A percentile compares a stretch with the other conserved stretches of the same genome.
Evolutionary conservation across 1,284 basidiomycete species (phyloP).

Genomic region (Cystobasidium sp.): DNA sequence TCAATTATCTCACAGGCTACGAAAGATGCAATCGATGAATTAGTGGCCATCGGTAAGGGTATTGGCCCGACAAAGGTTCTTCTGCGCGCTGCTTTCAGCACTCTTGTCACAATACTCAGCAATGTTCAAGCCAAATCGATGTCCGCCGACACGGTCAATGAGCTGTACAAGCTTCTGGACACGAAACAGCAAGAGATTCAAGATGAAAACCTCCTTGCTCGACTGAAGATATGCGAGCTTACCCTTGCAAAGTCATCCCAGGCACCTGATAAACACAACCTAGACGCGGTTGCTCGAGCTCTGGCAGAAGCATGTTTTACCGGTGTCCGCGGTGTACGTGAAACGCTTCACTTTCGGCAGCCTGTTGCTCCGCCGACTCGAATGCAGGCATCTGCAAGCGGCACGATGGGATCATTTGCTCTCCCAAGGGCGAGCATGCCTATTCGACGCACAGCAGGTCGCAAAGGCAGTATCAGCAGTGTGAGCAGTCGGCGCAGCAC

Average conservation of each 20-base stretch:
- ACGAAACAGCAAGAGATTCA: neutral
- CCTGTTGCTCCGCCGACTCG: constrained; percentile 2
- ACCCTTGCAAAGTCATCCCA: neutral
- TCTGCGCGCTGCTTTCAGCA: neutral
- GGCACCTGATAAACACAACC: neutral
- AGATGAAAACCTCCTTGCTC: constrained; percentile 9
- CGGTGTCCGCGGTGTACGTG: neutral
- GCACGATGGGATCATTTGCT: neutral
- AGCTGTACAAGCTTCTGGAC: constrained; percentile 1
- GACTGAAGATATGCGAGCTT: constrained; percentile 15
- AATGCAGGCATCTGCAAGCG: neutral
- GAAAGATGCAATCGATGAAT: neutral
- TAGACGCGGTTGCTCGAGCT: neutral
- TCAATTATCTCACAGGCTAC: neutral
- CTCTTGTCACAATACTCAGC: constrained; percentile 15
- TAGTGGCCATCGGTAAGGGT: neutral
- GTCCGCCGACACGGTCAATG: neutral
- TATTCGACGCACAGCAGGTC: neutral
- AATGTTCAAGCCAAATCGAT: constrained; percentile 13
- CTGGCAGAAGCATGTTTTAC: neutral
- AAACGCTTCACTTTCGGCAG: neutral
- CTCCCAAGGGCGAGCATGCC: neutral
- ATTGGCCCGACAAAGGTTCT: neutral
- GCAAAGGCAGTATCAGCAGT: constrained; percentile 2
- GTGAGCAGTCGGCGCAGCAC: constrained; percentile 1